Percentiles rank a stretch among this genome's conserved stretches.
Evolutionary conservation across 2,329 filamentous ascomycete species (phyloP).

Genomic region (Colletotrichum orchidophilum): DNA sequence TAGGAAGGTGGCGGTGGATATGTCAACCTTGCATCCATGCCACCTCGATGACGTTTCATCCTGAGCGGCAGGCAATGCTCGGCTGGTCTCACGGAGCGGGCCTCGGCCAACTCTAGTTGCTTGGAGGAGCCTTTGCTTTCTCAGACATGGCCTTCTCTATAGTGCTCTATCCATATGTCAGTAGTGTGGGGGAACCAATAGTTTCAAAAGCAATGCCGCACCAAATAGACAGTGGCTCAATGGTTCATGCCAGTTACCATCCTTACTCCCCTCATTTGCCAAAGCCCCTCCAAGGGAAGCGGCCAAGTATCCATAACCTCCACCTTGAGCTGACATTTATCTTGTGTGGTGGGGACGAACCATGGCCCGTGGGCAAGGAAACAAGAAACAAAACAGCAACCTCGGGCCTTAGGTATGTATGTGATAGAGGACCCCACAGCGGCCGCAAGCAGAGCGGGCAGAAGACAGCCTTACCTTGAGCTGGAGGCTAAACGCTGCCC

Average conservation of each 20-base stretch:
- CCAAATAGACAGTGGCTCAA: neutral
- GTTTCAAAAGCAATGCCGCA: neutral
- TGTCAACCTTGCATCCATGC: slow-evolving; percentile 22
- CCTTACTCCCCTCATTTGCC: neutral
- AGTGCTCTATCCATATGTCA: neutral
- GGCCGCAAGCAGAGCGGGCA: slow-evolving; percentile 45
- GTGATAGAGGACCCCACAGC: slow-evolving; percentile 42
- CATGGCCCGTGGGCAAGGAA: slow-evolving; percentile 35
- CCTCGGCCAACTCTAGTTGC: neutral
- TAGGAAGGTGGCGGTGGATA: slow-evolving; percentile 9
- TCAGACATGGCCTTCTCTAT: neutral
- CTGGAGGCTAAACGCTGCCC: slow-evolving; percentile 19
- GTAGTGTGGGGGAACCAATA: neutral
- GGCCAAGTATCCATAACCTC: neutral
- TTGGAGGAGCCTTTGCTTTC: neutral
- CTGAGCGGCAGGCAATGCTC: slow-evolving; percentile 2
- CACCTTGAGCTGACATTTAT: slow-evolving; percentile 45
- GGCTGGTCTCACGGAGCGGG: neutral
- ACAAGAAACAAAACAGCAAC: neutral
- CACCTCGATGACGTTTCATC: slow-evolving; percentile 16
- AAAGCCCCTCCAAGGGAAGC: slow-evolving; percentile 6
- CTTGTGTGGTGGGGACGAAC: slow-evolving; percentile 45
- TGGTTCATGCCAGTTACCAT: slow-evolving; percentile 8
- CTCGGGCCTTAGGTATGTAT: slow-evolving; percentile 19
- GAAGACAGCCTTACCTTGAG: slow-evolving; percentile 23